Conservation (phyloP, 208 protist species). For the Trypanosoma lewisi region DNA sequence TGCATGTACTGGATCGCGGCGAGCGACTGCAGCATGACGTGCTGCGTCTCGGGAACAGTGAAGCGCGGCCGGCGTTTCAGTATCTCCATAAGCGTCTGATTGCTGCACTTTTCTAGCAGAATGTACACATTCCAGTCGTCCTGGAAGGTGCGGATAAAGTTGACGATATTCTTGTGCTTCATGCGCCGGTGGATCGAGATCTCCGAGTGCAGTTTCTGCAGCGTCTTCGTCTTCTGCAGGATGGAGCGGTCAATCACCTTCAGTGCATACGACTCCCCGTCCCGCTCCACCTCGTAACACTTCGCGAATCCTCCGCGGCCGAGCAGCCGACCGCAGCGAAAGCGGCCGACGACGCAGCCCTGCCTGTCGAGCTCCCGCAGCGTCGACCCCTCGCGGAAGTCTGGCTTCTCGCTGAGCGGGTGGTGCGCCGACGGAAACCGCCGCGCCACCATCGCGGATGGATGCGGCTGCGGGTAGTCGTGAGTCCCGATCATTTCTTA, state of each 20-base stretch:
- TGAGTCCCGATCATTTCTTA: conserved; percentile 8
- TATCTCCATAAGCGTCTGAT: conserved; percentile 96
- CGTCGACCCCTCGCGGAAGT: conserved; percentile 28
- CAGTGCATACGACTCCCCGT: conserved; percentile 81
- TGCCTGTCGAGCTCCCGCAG: conserved; percentile 22
- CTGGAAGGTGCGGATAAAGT: conserved; percentile 96
- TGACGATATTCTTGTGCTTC: conserved; percentile 95
- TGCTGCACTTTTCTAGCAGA: conserved; percentile 96
- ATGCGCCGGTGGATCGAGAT: conserved; percentile 97
- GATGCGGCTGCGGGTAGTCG: conserved; percentile 7
- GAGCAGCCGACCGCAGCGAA: conserved; percentile 60
- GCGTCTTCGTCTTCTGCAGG: conserved; percentile 91
- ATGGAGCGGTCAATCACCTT: conserved; percentile 94
- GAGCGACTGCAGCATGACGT: conserved; percentile 94
- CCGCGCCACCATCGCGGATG: conserved; percentile 1
- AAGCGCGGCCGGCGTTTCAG: conserved; percentile 88
- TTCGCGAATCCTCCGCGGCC: conserved; percentile 97
- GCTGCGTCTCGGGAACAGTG: conserved; percentile 92
- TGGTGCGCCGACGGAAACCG: conserved; percentile 1
- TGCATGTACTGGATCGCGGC: conserved; percentile 95
- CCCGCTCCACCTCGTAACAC: conserved; percentile 93
- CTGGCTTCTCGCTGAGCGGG: conserved; percentile 15
- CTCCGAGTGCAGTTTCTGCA: conserved; percentile 96
- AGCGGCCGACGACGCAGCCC: conserved; percentile 45
- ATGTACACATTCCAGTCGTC: conserved; percentile 98